These are phyloP conservation scores for Jaapia argillacea DNA, from an alignment of 768 basidiomycete genomes.

Conservation along the genomic window DNA sequence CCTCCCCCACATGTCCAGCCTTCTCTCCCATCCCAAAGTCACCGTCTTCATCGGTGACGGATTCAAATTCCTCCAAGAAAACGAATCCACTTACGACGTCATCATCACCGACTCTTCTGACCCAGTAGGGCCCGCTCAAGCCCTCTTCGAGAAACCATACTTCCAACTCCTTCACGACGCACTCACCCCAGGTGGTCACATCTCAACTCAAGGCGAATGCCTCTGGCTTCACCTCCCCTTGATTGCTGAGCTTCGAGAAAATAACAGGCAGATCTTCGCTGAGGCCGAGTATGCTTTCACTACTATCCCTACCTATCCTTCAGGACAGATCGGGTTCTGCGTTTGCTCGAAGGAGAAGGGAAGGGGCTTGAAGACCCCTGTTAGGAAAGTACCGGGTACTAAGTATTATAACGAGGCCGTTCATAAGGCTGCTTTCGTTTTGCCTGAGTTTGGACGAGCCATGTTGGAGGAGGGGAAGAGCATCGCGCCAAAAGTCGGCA, in stretches of 20 bases:
- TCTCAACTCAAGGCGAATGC: slow-evolving; percentile 94
- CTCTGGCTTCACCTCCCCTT: slow-evolving; percentile 90
- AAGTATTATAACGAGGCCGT: slow-evolving; percentile 80
- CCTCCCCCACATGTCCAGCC: slow-evolving; percentile 88
- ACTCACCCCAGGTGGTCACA: slow-evolving; percentile 80
- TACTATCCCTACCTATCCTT: slow-evolving; percentile 96
- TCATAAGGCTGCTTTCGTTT: slow-evolving; percentile 75
- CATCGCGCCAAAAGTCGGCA: slow-evolving; percentile 68
- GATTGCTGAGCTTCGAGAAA: slow-evolving; percentile 64
- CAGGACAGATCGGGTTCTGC: slow-evolving; percentile 96
- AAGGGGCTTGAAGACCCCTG: slow-evolving; percentile 61
- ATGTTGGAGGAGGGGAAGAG: slow-evolving; percentile 66
- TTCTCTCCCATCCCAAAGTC: slow-evolving; percentile 74
- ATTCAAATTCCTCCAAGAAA: slow-evolving; percentile 90
- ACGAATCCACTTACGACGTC: slow-evolving; percentile 84
- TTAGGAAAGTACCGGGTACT: slow-evolving; percentile 61
- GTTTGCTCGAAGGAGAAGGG: slow-evolving; percentile 71
- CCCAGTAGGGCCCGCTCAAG: slow-evolving; percentile 90
- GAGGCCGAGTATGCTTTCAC: slow-evolving; percentile 87
- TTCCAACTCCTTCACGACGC: slow-evolving; percentile 91
- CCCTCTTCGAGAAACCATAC: slow-evolving; percentile 95
- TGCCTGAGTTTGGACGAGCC: slow-evolving; percentile 86
- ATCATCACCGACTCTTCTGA: slow-evolving; percentile 99
- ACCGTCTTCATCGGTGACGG: slow-evolving; percentile 87
- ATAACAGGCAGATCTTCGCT: slow-evolving; percentile 68